phyloP scores from a whole-genome alignment of 2,329 filamentous ascomycete species.

The Ophiostoma montium region DNA sequence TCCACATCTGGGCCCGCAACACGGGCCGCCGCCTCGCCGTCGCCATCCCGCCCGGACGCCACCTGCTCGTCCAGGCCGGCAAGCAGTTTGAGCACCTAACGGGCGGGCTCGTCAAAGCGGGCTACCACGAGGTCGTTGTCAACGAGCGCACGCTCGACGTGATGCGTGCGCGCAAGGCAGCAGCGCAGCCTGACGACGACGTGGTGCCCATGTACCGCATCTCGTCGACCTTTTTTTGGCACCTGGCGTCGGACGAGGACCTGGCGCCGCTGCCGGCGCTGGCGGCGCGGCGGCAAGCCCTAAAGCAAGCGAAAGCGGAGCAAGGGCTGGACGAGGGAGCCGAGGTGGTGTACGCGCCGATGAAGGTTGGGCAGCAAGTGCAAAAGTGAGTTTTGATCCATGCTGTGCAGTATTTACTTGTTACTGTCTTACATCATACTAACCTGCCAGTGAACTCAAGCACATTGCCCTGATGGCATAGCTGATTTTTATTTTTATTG shows the following conservation, averaged over 20 bases:
- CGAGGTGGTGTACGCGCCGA: constrained; percentile 31
- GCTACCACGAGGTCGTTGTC: constrained; percentile 48
- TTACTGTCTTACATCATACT: neutral
- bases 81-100: constrained; percentile 50
- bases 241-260: constrained; percentile 42
- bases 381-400: constrained; percentile 31
- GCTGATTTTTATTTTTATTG: neutral
- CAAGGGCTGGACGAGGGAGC: constrained; percentile 40
- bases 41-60: constrained; percentile 41
- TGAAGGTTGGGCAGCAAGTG: constrained; percentile 47
- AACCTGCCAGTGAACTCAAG: constrained; percentile 28
- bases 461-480: constrained; percentile 38
- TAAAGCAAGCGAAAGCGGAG: constrained; percentile 32
- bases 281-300: constrained; percentile 27
- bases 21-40: constrained; percentile 44
- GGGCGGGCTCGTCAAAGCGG: constrained; percentile 45
- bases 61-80: constrained; percentile 46
- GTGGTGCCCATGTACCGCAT: constrained; percentile 43
- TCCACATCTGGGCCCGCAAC: constrained; percentile 51
- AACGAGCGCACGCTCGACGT: constrained; percentile 36
- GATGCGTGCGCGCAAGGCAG: constrained; percentile 27
- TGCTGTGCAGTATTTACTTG: no score
- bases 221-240: constrained; percentile 48
- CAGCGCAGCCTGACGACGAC: constrained; percentile 31
- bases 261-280: constrained; percentile 36